Base-by-base conservation (phyloP, 495 filamentous ascomycete species). In the Trichoderma orchidacearum region DNA sequence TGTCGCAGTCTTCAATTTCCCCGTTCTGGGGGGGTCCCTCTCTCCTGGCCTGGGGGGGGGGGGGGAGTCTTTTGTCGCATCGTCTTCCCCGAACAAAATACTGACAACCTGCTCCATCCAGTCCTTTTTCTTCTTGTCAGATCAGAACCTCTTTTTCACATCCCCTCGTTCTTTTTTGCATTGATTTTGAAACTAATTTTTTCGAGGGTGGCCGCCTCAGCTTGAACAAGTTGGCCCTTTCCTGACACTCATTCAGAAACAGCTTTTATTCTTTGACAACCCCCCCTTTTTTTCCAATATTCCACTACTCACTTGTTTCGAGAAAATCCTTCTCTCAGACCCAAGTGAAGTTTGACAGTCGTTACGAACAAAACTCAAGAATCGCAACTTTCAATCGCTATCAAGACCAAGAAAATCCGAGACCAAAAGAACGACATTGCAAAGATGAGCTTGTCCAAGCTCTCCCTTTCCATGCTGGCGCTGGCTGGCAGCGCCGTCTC, bases 401-500 rank as follows among this genome's bases (percentile, higher is more conserved):
- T 50, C 45, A 11, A 50, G 13, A 50, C 13, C 45, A 50, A 21
- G 3, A 31, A 53, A 29, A 5, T 53, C 27, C 13, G 13, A 11
- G 12, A 55, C 23, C 18, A 27, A 13, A 7, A 34, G 12, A 18
- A 31, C 18, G 9, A 34, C 27, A 31, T 17, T 31, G 23, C 13
- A 13, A 55, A 32, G 27, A 55, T 55, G 53, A 21, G 51, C 30
- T 34, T 55, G 23, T 55, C 53, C 53, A 55, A 55, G 53, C 30
- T 55, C 32, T 55, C 53, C 53, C 13, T 55, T 18, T 55, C 53
- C 31, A 28, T 55, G 53, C 53, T 55, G 30, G 53, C 53, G 4
- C 32, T 55, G 53, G 55, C 55, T n/a, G 27, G 55, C 36, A 21
- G 25, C 25, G 55, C 55, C 35, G 5, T 38, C 18, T 18, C 8